A percentile compares a stretch with the other conserved stretches of the same genome.
Evolutionary conservation across 1,139 yeast species (phyloP).

Genomic region (Pichia sp.): DNA sequence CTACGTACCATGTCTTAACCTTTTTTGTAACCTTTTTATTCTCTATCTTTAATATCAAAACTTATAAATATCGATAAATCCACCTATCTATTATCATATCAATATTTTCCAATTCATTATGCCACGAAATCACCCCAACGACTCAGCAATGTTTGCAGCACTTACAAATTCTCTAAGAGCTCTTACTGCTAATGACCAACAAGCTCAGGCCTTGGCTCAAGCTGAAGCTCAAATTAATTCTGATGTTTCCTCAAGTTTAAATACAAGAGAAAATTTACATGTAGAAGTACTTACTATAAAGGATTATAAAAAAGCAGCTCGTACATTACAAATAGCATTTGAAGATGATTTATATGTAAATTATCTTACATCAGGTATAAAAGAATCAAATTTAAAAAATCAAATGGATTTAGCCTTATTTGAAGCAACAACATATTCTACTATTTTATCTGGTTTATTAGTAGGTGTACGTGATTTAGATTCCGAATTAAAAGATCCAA

Average conservation of each 20-base stretch:
- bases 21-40: too few relatives aligned
- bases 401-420: conserved; percentile 45
- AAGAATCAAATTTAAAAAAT: conserved; percentile 28
- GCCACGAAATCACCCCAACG: too few relatives aligned
- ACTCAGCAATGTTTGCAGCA: too few relatives aligned
- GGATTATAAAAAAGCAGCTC: conserved; percentile 52
- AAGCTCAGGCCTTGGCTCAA: not conserved
- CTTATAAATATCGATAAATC: too few relatives aligned
- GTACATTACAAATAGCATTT: conserved; percentile 48
- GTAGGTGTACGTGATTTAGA: conserved; percentile 42
- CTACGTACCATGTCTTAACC: too few relatives aligned
- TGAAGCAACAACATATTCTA: conserved; percentile 53
- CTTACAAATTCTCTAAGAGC: too few relatives aligned
- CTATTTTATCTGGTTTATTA: conserved; percentile 49
- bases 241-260: not conserved
- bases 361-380: conserved; percentile 40
- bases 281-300: conserved; percentile 29
- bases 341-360: conserved; percentile 46
- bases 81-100: too few relatives aligned
- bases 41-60: too few relatives aligned
- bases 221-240: not conserved
- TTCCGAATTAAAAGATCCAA: conserved; percentile 26
- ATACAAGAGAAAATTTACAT: conserved; percentile 9
- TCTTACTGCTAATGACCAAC: not conserved
- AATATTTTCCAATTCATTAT: too few relatives aligned